These are phyloP conservation scores for Trametes sanguinea DNA, from an alignment of 768 basidiomycete species.

Conservation along the genomic window DNA sequence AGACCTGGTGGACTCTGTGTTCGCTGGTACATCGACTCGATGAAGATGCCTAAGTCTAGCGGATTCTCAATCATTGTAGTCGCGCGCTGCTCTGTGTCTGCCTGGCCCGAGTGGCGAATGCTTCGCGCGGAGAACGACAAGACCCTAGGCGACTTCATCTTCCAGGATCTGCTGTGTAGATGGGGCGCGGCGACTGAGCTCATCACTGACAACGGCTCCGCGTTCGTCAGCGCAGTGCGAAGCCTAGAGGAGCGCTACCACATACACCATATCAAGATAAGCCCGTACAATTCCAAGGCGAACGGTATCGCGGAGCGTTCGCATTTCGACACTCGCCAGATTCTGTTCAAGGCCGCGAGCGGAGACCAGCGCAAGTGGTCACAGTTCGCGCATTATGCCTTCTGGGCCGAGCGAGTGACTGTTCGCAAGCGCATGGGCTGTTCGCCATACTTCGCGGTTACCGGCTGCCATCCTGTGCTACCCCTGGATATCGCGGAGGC, in stretches of 20 bases:
- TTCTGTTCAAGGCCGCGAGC: conserved; percentile 36
- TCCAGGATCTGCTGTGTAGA: too few relatives aligned
- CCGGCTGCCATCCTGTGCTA: conserved; percentile 24
- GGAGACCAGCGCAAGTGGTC: conserved; percentile 28
- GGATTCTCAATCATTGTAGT: conserved; percentile 41
- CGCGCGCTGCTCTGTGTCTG: conserved; percentile 36
- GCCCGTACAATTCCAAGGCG: conserved; percentile 43
- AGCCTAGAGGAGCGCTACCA: conserved; percentile 30
- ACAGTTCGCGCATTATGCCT: conserved; percentile 25
- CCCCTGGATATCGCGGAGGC: conserved; percentile 27
- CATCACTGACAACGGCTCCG: conserved; percentile 44
- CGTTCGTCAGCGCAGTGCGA: conserved; percentile 29
- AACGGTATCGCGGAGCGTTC: conserved; percentile 42
- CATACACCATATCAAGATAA: conserved; percentile 43
- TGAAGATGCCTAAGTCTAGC: conserved; percentile 40
- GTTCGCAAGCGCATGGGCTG: conserved; percentile 32
- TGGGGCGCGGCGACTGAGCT: conserved; percentile 36
- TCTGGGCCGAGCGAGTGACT: conserved; percentile 43
- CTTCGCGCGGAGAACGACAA: conserved; percentile 34
- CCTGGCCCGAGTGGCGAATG: conserved; percentile 35
- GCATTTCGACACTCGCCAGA: conserved; percentile 36
- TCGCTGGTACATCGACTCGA: conserved; percentile 42
- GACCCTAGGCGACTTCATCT: conserved; percentile 35
- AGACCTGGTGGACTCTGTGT: conserved; percentile 31
- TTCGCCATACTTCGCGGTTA: conserved; percentile 31